A percentile compares a stretch with the other conserved stretches of the same genome.
These are phyloP conservation scores for Talaromyces sp. DNA, from an alignment of 2,329 filamentous ascomycete species.

Conservation along the genomic window DNA sequence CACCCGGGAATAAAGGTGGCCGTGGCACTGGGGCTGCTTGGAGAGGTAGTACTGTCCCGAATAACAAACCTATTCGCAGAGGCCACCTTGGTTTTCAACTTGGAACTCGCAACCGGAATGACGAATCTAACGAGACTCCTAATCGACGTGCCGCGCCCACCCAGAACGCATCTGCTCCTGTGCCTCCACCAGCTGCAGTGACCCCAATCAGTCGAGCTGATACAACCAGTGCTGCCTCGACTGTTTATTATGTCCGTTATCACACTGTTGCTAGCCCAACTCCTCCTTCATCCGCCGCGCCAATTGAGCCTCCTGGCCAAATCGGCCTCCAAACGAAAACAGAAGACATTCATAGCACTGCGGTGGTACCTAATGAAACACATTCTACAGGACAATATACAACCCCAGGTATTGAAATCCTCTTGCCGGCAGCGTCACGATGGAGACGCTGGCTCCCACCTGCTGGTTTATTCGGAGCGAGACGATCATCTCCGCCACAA, in stretches of 20 bases:
- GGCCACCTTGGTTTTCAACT: conserved; percentile 34
- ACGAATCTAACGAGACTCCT: conserved; percentile 12
- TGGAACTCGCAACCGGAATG: conserved; percentile 25
- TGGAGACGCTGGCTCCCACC: conserved; percentile 49
- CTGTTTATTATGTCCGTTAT: conserved; percentile 63
- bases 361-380: background rate
- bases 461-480: conserved; percentile 58
- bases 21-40: conserved; percentile 40
- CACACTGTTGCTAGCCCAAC: conserved; percentile 54
- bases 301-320: conserved; percentile 25
- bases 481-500: conserved; percentile 57
- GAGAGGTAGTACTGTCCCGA: conserved; percentile 39
- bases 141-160: conserved; percentile 21
- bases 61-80: conserved; percentile 38
- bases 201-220: conserved; percentile 62
- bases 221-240: conserved; percentile 62
- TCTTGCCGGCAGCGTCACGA: background rate
- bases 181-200: conserved; percentile 49
- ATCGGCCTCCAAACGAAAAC: conserved; percentile 25
- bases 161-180: conserved; percentile 28
- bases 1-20: conserved; percentile 34
- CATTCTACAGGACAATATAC: background rate
- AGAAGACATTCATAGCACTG: background rate
- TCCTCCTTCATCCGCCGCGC: conserved; percentile 35
- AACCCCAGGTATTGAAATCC: background rate